Evolutionary conservation across 345 rosid genomes (phyloP).

Genomic region (Eucalyptus pumila): DNA sequence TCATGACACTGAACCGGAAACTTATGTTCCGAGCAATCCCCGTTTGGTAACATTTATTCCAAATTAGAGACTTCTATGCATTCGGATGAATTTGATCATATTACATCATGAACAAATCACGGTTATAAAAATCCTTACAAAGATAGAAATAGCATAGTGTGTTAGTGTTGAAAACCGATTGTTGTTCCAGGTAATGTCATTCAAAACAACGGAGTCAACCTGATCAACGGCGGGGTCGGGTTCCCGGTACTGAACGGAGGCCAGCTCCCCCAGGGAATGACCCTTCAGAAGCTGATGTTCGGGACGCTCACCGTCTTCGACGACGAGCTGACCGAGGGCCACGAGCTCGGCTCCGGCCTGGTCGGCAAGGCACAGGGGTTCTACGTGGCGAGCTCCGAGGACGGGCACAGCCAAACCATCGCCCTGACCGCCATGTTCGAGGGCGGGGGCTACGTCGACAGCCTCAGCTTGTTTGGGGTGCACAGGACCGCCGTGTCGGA

Average conservation of each 20-base stretch:
- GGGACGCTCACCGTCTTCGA: conserved; percentile 79
- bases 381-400: conserved; percentile 64
- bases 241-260: conserved; percentile 33
- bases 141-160: background rate
- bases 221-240: conserved; percentile 22
- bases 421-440: conserved; percentile 76
- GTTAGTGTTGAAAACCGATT: background rate
- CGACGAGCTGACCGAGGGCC: conserved; percentile 66
- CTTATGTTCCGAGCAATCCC: background rate
- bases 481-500: conserved; percentile 58
- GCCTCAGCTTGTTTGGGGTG: conserved; percentile 76
- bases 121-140: background rate
- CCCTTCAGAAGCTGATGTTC: conserved; percentile 61
- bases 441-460: conserved; percentile 55
- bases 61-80: background rate
- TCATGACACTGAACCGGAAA: background rate
- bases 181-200: conserved; percentile 8
- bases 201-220: conserved; percentile 31
- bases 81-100: background rate
- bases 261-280: conserved; percentile 35
- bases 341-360: conserved; percentile 52
- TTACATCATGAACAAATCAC: background rate
- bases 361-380: conserved; percentile 86
- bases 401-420: conserved; percentile 73
- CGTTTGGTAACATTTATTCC: background rate